Conservation (phyloP, 169 alveolate genomes). For the Cryptosporidium meleagridis region DNA sequence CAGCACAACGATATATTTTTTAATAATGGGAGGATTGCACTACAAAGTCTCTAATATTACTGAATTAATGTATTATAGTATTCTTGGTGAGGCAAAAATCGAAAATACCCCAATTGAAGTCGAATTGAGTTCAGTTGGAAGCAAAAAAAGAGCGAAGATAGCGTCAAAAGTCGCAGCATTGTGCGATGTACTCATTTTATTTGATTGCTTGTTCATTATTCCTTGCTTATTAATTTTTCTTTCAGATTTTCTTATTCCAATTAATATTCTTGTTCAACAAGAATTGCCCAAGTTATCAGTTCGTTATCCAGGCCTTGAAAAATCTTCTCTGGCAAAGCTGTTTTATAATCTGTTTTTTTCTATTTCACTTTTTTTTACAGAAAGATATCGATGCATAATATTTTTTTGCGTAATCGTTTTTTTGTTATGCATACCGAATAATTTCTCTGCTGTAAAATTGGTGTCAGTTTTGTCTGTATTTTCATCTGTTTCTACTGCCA, state of each 20-base stretch:
- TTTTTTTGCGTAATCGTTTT: constrained; percentile 40
- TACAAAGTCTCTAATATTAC: constrained; percentile 58
- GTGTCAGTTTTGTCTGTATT: constrained; percentile 52
- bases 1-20: constrained; percentile 50
- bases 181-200: constrained; percentile 26
- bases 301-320: constrained; percentile 14
- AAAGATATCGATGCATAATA: constrained; percentile 42
- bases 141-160: background rate
- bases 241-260: constrained; percentile 55
- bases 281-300: constrained; percentile 18
- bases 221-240: constrained; percentile 59
- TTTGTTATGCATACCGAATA: constrained; percentile 47
- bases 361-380: constrained; percentile 50
- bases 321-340: background rate
- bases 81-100: constrained; percentile 42
- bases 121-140: background rate
- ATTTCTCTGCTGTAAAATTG: constrained; percentile 50
- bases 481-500: constrained; percentile 52
- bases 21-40: constrained; percentile 60
- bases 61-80: constrained; percentile 54
- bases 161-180: constrained; percentile 19
- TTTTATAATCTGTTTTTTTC: constrained; percentile 2
- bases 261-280: constrained; percentile 14
- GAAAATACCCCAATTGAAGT: background rate
- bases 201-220: constrained; percentile 61